These are phyloP conservation scores for Waltergamsia citrina DNA, from an alignment of 2,329 filamentous ascomycete genomes.

Conservation along the genomic window DNA sequence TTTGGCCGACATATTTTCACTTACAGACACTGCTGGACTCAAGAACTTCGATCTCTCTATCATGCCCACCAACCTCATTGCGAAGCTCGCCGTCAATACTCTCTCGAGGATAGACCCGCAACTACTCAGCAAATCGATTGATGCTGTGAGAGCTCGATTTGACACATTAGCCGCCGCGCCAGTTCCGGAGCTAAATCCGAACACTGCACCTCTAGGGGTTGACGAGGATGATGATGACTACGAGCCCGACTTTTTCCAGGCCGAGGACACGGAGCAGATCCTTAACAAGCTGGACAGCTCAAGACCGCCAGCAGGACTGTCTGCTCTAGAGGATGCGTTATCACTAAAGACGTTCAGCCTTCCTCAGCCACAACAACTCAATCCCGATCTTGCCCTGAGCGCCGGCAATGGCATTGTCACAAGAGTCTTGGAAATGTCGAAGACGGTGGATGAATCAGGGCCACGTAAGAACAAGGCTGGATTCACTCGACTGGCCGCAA, in stretches of 20 bases:
- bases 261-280: slow-evolving; percentile 70
- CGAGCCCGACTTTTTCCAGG: slow-evolving; percentile 74
- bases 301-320: slow-evolving; percentile 19
- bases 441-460: slow-evolving; percentile 54
- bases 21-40: slow-evolving; percentile 64
- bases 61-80: slow-evolving; percentile 65
- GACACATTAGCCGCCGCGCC: slow-evolving; percentile 32
- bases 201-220: slow-evolving; percentile 52
- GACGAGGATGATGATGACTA: slow-evolving; percentile 80
- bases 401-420: slow-evolving; percentile 66
- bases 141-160: slow-evolving; percentile 46
- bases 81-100: slow-evolving; percentile 73
- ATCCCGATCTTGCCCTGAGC: slow-evolving; percentile 59
- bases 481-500: slow-evolving; percentile 76
- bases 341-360: slow-evolving; percentile 72
- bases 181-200: slow-evolving; percentile 40
- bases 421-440: slow-evolving; percentile 71
- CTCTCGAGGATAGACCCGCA: slow-evolving; percentile 62
- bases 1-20: slow-evolving; percentile 75
- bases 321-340: slow-evolving; percentile 30
- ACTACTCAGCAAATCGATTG: slow-evolving; percentile 63
- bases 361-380: slow-evolving; percentile 66
- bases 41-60: slow-evolving; percentile 75
- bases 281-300: slow-evolving; percentile 67
- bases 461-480: slow-evolving; percentile 56